Evolutionary conservation across 2,329 filamentous ascomycete species (phyloP), one percentile per base, ranked within the genome.

Genomic region (Aspergillus fumigatus): DNA sequence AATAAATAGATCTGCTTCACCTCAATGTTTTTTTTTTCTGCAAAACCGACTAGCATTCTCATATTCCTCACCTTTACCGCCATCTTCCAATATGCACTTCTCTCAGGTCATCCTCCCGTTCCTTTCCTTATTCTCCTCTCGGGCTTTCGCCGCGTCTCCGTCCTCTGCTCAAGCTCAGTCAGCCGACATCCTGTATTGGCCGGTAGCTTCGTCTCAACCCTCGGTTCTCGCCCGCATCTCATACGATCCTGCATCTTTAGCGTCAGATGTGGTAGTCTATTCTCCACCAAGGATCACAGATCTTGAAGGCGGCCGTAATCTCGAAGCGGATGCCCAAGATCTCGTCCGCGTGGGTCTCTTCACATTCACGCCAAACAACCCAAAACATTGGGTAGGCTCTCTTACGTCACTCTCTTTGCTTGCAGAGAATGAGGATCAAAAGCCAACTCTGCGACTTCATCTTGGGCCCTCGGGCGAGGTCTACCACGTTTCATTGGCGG

Each of bases 261-360:
- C 69, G 25, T 68, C 73, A 43, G 64, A 70, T 27, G 62, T 78
- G 10, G 58, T 72, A 10, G 72, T 74, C 19, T 78, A 75, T 63
- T 68, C 71, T 4, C 73, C 74, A 32, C 74, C 75, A 7, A 59
- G 48, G 7, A 27, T 61, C 2, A 54, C 23, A 25, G 38, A 56
- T 38, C 50, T 27, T 41, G 32, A 32, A 56, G 19, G 51, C 52
- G 29, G 48, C 55, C 9, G 21, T 14, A 38, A 57, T 51, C 29
- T 59, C 54, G 35, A 60, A 56, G 50, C 63, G 50, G 43, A 54
- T 41, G 73, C 80, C 62, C 73, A 79, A 53, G 77, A 79, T 65
- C 80, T 84, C 61, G 72, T 83, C 48, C 78, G 81, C 41, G 73
- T 84, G 6, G 82, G 81, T 57, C 77, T 83, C 35, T 80, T 76